A percentile compares a stretch with the other conserved stretches of the same genome.
Evolutionary conservation across 805 yeast species (phyloP).

Genomic region (Kodamaea jinghongensis): DNA sequence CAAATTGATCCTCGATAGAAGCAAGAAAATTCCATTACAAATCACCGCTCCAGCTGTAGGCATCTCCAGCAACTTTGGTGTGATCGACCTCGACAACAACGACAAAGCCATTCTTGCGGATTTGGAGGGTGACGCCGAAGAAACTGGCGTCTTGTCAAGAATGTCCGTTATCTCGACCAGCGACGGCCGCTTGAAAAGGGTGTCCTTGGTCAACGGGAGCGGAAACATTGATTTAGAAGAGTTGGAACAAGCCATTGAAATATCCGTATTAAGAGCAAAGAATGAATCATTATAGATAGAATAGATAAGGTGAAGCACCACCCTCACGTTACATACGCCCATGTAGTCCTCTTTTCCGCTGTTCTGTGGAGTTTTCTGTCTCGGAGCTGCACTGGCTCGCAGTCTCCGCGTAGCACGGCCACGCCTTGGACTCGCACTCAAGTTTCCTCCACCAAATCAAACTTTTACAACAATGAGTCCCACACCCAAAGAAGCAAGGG

Average conservation of each 20-base stretch:
- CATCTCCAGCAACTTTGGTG: conserved; percentile 57
- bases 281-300: conserved; percentile 15
- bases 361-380: no score
- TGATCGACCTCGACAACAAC: conserved; percentile 32
- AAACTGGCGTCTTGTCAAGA: conserved; percentile 53
- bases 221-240: conserved; percentile 48
- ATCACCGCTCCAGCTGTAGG: conserved; percentile 32
- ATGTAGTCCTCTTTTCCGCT: no score
- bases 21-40: conserved; percentile 30
- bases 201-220: conserved; percentile 29
- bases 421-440: no score
- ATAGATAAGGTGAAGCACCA: no score
- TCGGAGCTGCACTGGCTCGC: no score
- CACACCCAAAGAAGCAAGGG: no score
- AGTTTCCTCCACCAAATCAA: no score
- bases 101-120: conserved; percentile 59
- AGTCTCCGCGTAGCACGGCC: no score
- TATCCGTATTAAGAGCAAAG: conserved; percentile 48
- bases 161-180: conserved; percentile 43
- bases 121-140: conserved; percentile 84
- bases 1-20: conserved; percentile 53
- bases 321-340: no score
- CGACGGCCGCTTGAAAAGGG: conserved; percentile 13
- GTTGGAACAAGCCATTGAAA: conserved; percentile 44
- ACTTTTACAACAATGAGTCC: no score